These are phyloP conservation scores for Tremella mesenterica DNA, from an alignment of 768 basidiomycete genomes.

Conservation along the genomic window DNA sequence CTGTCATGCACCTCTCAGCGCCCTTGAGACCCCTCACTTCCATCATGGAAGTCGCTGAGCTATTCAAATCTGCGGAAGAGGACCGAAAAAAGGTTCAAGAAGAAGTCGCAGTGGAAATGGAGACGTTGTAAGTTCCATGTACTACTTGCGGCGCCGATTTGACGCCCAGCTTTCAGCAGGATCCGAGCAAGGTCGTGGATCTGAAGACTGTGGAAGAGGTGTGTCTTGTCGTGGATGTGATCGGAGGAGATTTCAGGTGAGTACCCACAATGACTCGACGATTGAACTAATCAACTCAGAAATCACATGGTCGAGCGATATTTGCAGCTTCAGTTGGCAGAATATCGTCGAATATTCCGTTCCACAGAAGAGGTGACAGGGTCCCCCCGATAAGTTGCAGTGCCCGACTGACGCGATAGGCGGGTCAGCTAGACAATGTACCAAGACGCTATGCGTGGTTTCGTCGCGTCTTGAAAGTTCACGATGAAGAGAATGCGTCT, in stretches of 20 bases:
- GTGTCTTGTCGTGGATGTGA: slow-evolving; percentile 77
- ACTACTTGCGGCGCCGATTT: not conserved
- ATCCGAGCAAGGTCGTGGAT: slow-evolving; percentile 58
- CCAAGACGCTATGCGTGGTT: slow-evolving; percentile 94
- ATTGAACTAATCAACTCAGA: slow-evolving; percentile 26
- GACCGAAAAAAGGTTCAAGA: slow-evolving; percentile 71
- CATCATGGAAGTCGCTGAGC: slow-evolving; percentile 64
- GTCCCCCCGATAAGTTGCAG: not conserved
- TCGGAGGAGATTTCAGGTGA: slow-evolving; percentile 71
- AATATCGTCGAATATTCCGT: slow-evolving; percentile 91
- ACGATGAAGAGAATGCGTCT: slow-evolving; percentile 76
- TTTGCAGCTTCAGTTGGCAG: slow-evolving; percentile 78
- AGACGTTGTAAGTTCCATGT: slow-evolving; percentile 65
- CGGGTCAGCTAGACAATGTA: slow-evolving; percentile 91
- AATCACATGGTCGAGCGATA: slow-evolving; percentile 76
- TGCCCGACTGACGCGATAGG: slow-evolving; percentile 28
- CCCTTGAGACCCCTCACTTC: slow-evolving; percentile 71
- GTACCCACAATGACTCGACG: slow-evolving; percentile 4
- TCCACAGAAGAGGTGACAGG: slow-evolving; percentile 75
- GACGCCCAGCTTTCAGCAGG: slow-evolving; percentile 64
- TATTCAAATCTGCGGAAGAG: slow-evolving; percentile 72
- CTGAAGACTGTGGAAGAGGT: slow-evolving; percentile 64
- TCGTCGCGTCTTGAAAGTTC: slow-evolving; percentile 66
- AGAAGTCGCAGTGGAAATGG: slow-evolving; percentile 81
- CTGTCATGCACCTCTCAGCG: slow-evolving; percentile 73